phyloP scores from a whole-genome alignment of 495 filamentous ascomycete genomes.

The Penicillium herquei region DNA sequence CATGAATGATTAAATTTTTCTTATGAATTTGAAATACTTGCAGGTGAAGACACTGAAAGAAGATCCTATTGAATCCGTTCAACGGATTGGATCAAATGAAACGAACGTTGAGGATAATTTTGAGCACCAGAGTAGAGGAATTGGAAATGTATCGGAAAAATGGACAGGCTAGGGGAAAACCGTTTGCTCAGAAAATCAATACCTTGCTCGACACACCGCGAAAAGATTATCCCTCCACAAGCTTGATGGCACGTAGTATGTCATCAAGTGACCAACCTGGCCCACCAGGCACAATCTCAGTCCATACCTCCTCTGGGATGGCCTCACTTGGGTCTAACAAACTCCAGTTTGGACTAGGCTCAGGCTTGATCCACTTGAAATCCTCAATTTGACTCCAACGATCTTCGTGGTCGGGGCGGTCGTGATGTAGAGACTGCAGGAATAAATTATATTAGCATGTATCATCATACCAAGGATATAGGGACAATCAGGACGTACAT shows the following conservation, averaged over 20 bases:
- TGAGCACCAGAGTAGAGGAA: too few relatives aligned
- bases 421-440: constrained; percentile 36
- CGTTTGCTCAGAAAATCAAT: too few relatives aligned
- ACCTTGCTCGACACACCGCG: too few relatives aligned
- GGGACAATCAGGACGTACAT: constrained; percentile 52
- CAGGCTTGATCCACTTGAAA: constrained; percentile 92
- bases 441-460: not conserved
- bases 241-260: constrained; percentile 60
- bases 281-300: constrained; percentile 62
- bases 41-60: too few relatives aligned
- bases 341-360: constrained; percentile 86
- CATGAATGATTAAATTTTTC: too few relatives aligned
- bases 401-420: constrained; percentile 48
- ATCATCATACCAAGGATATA: not conserved
- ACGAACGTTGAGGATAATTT: too few relatives aligned
- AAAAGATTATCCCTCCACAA: constrained; percentile 24
- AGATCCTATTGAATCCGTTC: too few relatives aligned
- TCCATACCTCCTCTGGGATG: constrained; percentile 66
- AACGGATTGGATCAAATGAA: too few relatives aligned
- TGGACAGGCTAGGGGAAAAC: too few relatives aligned
- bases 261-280: constrained; percentile 63
- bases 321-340: constrained; percentile 60
- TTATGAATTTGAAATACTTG: too few relatives aligned
- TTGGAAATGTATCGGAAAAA: too few relatives aligned
- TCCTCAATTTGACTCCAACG: constrained; percentile 90